Conservation (phyloP, 192 early-diverging fungal genomes). For the Linnemannia exigua region DNA sequence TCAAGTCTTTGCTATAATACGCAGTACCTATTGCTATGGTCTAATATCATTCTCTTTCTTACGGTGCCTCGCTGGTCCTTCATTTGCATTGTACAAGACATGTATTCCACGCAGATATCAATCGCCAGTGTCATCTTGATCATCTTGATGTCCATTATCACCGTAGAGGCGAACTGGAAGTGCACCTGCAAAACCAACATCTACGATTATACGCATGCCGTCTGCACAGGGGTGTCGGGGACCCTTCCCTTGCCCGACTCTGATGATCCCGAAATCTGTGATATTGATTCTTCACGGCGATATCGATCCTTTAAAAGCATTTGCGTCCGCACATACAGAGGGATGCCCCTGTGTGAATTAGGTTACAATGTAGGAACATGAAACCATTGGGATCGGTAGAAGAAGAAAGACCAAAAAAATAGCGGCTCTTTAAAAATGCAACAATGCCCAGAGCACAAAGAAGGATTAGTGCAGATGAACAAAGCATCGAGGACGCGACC, state of each 20-base stretch:
- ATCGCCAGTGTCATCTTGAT: background rate
- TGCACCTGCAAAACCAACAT: background rate
- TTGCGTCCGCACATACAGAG: background rate
- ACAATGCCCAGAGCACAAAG: no score
- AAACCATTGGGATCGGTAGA: no score
- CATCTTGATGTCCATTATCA: background rate
- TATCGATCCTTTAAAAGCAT: background rate
- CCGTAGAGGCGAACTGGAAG: background rate
- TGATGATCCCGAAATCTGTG: background rate
- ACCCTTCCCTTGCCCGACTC: background rate
- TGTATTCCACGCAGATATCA: background rate
- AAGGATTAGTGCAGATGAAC: no score
- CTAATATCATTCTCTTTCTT: no score
- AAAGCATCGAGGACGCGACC: no score
- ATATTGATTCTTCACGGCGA: background rate
- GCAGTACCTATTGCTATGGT: no score
- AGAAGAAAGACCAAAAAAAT: no score
- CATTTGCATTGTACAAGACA: background rate
- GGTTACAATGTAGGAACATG: no score
- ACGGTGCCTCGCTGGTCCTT: background rate
- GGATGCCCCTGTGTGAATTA: background rate
- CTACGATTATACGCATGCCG: background rate
- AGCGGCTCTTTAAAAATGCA: no score
- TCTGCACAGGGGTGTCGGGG: background rate
- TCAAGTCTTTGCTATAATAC: no score